Base-by-base conservation (phyloP, 2,329 filamentous ascomycete species). In the Curvularia hawaiiensis region DNA sequence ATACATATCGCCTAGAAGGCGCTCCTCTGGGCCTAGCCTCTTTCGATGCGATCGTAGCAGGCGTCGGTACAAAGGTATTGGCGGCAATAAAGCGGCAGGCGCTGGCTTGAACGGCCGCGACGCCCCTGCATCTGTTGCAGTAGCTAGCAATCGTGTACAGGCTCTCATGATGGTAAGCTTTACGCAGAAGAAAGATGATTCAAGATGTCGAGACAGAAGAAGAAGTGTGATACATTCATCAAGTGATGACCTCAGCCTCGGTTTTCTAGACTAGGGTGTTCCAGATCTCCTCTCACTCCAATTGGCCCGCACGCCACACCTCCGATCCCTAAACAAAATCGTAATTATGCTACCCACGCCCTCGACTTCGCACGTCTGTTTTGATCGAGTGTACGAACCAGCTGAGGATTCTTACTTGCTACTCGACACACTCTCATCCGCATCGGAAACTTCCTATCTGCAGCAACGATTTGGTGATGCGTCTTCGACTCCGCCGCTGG, bases 341-440 rank as follows among this genome's bases (percentile, higher is more conserved):
- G 22, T 53, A 50, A 65, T 47, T 30, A 97, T 97, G 93, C 86
- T 99, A 28, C 93, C 94, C 10, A 99, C 95, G 1, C 95, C 95
- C 14, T 91, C 91, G 56, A 99, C 95, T 3, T 90, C 90, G 22
- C 95, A 99, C 79, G 91, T 98, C 58, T 86, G 89, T 53, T 96
- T 93, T 78, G 86, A 91, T 75, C 87, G 89, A 54, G 88, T 98
- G 66, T 99, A 99, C 79, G 93, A 97, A 73, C 95, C 95, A 35
- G 90, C 94, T 11, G 95, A 99, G 78, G 95, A 99, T 79, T 97
- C 93, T 5, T 99, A 92, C 74, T 85, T 99, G 44, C 85, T 99
- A 48, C 86, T 99, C 30, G 94, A 99, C 79, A 96, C 93, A 0
- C 84, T 99, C 44, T 94, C 93, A 0, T 89, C 88, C 1, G 58